phyloP scores from a whole-genome alignment of 1,284 basidiomycete species.

The Papiliotrema laurentii region DNA sequence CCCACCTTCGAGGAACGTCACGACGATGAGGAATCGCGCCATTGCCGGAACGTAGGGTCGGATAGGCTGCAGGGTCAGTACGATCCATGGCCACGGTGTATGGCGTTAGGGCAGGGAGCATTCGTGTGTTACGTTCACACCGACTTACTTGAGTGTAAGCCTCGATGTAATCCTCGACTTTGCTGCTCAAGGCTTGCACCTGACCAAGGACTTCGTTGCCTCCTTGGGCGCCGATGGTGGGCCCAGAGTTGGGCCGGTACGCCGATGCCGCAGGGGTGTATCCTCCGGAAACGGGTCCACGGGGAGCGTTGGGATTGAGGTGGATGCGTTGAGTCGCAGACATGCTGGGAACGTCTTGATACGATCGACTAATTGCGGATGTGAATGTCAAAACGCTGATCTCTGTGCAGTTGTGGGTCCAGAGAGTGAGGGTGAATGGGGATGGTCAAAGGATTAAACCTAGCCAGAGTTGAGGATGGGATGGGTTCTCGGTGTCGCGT shows the following conservation, averaged over 20 bases:
- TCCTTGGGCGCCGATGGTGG: constrained; percentile 28
- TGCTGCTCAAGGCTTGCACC: constrained; percentile 68
- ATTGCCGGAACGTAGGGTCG: constrained; percentile 91
- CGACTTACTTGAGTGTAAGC: constrained; percentile 67
- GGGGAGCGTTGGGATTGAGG: constrained; percentile 46
- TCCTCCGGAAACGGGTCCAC: constrained; percentile 28
- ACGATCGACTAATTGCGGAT: no score
- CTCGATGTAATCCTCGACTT: constrained; percentile 89
- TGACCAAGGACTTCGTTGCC: constrained; percentile 78
- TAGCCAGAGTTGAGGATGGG: not conserved
- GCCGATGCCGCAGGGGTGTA: constrained; percentile 30
- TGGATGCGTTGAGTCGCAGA: constrained; percentile 45
- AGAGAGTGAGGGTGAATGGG: not conserved
- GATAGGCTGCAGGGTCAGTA: constrained; percentile 56
- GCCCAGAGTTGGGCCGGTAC: constrained; percentile 30
- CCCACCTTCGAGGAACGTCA: constrained; percentile 87
- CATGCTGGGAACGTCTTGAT: no score
- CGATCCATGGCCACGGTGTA: constrained; percentile 1
- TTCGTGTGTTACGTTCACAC: not conserved
- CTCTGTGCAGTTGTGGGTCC: not conserved
- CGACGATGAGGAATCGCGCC: constrained; percentile 94
- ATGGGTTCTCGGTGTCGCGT: not conserved
- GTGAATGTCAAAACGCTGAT: not conserved
- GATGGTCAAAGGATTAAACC: not conserved
- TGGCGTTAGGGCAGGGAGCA: not conserved